Evolutionary conservation across 2,329 filamentous ascomycete species (phyloP).

Genomic region (Phaeosphaeriaceae sp.): DNA sequence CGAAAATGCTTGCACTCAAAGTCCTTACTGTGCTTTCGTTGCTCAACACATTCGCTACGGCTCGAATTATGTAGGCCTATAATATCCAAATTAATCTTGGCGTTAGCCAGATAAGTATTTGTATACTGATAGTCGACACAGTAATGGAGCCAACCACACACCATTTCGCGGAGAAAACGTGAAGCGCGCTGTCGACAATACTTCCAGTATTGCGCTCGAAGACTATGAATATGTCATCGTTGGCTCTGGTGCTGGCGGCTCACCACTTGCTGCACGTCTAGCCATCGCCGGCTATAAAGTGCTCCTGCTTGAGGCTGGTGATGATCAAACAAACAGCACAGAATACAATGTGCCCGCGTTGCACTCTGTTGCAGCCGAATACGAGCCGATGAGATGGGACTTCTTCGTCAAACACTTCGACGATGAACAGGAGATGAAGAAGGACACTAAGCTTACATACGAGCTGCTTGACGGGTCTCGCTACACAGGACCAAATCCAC

Average conservation of each 20-base stretch:
- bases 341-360: constrained; percentile 61
- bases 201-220: constrained; percentile 18
- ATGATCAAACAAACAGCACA: constrained; percentile 58
- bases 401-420: constrained; percentile 68
- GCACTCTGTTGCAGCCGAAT: constrained; percentile 61
- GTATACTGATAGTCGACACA: constrained; percentile 1
- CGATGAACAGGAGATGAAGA: constrained; percentile 57
- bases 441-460: constrained; percentile 64
- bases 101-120: neutral
- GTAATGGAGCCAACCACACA: constrained; percentile 29
- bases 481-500: constrained; percentile 62
- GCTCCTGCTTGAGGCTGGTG: constrained; percentile 65
- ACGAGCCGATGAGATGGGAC: constrained; percentile 64
- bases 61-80: constrained; percentile 22
- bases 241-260: constrained; percentile 66
- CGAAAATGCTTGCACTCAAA: constrained; percentile 6
- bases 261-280: constrained; percentile 63
- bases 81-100: neutral
- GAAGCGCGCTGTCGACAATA: constrained; percentile 20
- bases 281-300: constrained; percentile 64
- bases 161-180: constrained; percentile 24
- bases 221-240: constrained; percentile 68
- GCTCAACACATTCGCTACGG: constrained; percentile 9
- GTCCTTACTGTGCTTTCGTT: constrained; percentile 15
- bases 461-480: constrained; percentile 24